These are phyloP conservation scores for Litchi chinensis DNA, from an alignment of 345 rosid genomes.

Conservation along the genomic window DNA sequence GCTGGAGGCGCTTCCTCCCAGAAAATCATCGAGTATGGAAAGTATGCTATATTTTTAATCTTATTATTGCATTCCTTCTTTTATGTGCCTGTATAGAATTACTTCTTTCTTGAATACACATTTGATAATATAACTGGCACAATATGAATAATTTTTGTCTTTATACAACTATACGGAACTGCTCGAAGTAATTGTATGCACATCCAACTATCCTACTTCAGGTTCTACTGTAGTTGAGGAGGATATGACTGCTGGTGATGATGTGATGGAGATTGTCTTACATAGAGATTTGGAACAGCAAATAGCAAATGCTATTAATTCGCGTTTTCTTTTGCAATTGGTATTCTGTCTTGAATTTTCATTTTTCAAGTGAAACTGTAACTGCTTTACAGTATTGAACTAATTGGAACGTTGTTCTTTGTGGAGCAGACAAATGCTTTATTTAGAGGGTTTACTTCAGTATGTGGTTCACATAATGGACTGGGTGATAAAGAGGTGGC, in stretches of 20 bases:
- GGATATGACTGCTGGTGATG: constrained; percentile 59
- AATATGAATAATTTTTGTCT: neutral
- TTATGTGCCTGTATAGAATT: neutral
- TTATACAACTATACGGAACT: constrained; percentile 10
- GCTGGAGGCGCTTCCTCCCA: constrained; percentile 76
- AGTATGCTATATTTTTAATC: constrained; percentile 46
- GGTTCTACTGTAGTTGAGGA: constrained; percentile 68
- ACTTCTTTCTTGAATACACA: neutral
- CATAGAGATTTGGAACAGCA: constrained; percentile 63
- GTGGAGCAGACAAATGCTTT: constrained; percentile 73
- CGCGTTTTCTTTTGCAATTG: constrained; percentile 91
- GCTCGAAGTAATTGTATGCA: constrained; percentile 9
- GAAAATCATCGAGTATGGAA: constrained; percentile 54
- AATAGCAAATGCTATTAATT: constrained; percentile 73
- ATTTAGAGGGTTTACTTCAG: constrained; percentile 54
- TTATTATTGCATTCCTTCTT: neutral
- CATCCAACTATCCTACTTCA: constrained; percentile 33
- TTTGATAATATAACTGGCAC: constrained; percentile 1
- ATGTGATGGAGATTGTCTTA: constrained; percentile 49
- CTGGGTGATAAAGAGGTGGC: constrained; percentile 62
- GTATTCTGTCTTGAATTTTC: constrained; percentile 47
- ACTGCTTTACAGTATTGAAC: constrained; percentile 13
- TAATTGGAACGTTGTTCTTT: constrained; percentile 20
- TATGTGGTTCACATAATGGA: constrained; percentile 40
- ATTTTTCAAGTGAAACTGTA: constrained; percentile 20